phyloP scores from a whole-genome alignment of 345 rosid genomes.

The Erucastrum elatum region DNA sequence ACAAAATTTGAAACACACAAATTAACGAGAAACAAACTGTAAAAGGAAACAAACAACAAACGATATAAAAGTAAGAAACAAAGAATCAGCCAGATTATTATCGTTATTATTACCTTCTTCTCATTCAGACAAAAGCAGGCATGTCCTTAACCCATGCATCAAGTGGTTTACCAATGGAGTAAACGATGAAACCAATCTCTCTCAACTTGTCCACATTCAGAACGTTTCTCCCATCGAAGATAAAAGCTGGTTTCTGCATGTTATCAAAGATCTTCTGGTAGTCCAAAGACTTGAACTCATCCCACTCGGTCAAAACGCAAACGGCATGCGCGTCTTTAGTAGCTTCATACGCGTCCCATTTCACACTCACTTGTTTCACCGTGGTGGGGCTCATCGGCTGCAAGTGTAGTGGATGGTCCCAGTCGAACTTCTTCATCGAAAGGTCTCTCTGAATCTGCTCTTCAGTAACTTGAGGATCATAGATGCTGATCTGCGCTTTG shows the following conservation, averaged over 20 bases:
- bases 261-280: slow-evolving; percentile 74
- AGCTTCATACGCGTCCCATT: slow-evolving; percentile 88
- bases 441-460: slow-evolving; percentile 94
- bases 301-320: slow-evolving; percentile 91
- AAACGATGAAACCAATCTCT: slow-evolving; percentile 90
- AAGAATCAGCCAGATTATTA: neutral
- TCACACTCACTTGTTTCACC: slow-evolving; percentile 73
- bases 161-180: slow-evolving; percentile 47
- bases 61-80: neutral
- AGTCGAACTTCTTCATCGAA: slow-evolving; percentile 85
- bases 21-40: neutral
- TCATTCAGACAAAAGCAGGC: slow-evolving; percentile 40
- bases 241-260: slow-evolving; percentile 93
- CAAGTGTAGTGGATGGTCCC: slow-evolving; percentile 93
- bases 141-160: slow-evolving; percentile 44
- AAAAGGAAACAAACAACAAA: slow-evolving; percentile 16
- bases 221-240: slow-evolving; percentile 84
- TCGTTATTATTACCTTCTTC: neutral
- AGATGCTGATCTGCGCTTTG: slow-evolving; percentile 76
- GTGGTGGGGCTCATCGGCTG: slow-evolving; percentile 89
- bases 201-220: slow-evolving; percentile 52
- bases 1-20: slow-evolving; percentile 25
- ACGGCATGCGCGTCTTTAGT: slow-evolving; percentile 78
- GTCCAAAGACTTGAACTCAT: slow-evolving; percentile 80
- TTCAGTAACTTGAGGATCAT: slow-evolving; percentile 83